phyloP scores from a whole-genome alignment of 2,329 filamentous ascomycete species.

The Arthroderma uncinatum region DNA sequence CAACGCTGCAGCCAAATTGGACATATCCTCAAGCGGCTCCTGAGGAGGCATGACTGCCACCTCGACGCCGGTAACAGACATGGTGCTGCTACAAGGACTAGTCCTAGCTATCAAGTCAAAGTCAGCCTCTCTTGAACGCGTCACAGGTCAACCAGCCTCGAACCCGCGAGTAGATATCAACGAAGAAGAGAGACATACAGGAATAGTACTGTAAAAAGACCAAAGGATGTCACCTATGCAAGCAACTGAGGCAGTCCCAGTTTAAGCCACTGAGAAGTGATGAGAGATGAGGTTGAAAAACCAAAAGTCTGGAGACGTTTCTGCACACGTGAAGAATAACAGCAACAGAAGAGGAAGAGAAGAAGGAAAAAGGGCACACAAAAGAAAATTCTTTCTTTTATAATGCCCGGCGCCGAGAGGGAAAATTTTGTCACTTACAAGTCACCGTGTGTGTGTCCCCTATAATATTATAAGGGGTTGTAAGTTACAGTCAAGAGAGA shows the following conservation, averaged over 20 bases:
- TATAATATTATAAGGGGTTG: not conserved
- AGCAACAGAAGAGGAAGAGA: not conserved
- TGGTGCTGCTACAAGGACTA: not conserved
- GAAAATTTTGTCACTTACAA: not conserved
- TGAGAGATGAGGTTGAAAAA: not conserved
- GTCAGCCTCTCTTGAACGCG: not conserved
- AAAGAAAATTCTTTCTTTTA: not conserved
- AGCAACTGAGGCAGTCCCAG: not conserved
- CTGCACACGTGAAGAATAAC: not conserved
- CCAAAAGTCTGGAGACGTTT: not conserved
- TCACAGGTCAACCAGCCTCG: not conserved
- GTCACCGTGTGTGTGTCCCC: not conserved
- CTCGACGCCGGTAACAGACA: slow-evolving; percentile 3
- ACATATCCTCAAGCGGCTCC: not conserved
- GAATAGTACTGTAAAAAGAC: too few relatives aligned
- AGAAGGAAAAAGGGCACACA: not conserved
- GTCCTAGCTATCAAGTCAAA: not conserved
- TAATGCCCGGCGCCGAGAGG: not conserved
- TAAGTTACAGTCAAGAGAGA: not conserved
- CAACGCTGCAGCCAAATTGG: not conserved
- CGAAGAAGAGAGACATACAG: not conserved
- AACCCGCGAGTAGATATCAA: not conserved
- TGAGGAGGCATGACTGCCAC: not conserved
- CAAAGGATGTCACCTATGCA: too few relatives aligned
- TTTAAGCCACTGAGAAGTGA: not conserved